Conservation (phyloP, 2,329 filamentous ascomycete species). For the Ceratocystis eucalypticola region DNA sequence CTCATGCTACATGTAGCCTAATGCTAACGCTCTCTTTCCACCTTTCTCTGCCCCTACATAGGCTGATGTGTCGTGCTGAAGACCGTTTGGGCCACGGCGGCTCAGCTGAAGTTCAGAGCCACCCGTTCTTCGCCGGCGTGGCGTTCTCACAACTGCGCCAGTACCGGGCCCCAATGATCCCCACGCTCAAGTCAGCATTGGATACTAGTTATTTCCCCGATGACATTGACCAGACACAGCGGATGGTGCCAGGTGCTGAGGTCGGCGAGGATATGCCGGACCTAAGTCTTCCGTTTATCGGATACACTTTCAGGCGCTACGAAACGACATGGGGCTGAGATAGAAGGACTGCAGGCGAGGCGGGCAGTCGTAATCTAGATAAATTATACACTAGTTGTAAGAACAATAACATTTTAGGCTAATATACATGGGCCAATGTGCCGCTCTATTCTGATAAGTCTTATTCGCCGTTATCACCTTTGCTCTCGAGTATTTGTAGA, state of each 20-base stretch:
- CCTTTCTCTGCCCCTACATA: constrained; percentile 27
- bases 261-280: constrained; percentile 63
- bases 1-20: neutral
- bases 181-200: constrained; percentile 79
- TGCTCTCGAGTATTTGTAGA: too few relatives aligned
- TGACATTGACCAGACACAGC: constrained; percentile 89
- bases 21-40: constrained; percentile 18
- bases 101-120: constrained; percentile 81
- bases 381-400: too few relatives aligned
- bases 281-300: constrained; percentile 72
- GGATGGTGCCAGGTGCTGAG: constrained; percentile 14
- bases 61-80: constrained; percentile 86
- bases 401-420: too few relatives aligned
- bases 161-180: constrained; percentile 92
- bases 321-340: constrained; percentile 18
- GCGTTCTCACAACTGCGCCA: constrained; percentile 85
- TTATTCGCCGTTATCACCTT: too few relatives aligned
- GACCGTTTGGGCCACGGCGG: constrained; percentile 79
- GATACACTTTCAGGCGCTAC: constrained; percentile 24
- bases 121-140: constrained; percentile 93
- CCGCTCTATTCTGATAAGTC: too few relatives aligned
- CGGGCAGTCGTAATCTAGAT: too few relatives aligned
- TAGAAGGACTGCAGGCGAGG: neutral
- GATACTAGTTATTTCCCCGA: constrained; percentile 99
- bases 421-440: too few relatives aligned